phyloP scores from a whole-genome alignment of 352 stramenopile genomes.

The Thraustotheca clavata region DNA sequence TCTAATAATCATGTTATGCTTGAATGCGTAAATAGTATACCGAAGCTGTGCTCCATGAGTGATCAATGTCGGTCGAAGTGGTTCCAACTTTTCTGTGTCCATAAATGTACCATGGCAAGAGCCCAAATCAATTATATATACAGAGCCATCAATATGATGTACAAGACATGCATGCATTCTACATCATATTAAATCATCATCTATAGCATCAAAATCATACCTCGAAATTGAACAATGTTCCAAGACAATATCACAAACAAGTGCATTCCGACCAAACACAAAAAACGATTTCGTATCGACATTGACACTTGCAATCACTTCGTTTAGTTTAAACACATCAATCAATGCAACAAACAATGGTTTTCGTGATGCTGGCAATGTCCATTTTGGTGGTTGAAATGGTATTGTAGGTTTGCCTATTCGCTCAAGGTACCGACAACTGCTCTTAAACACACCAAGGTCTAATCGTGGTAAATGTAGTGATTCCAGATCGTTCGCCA shows the following conservation, averaged over 20 bases:
- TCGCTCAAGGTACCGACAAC: slow-evolving; percentile 41
- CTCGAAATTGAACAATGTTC: slow-evolving; percentile 77
- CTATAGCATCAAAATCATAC: slow-evolving; percentile 2
- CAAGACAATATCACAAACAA: slow-evolving; percentile 69
- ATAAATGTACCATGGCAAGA: slow-evolving; percentile 75
- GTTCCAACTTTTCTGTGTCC: slow-evolving; percentile 45
- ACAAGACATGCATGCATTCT: slow-evolving; percentile 63
- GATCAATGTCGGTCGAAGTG: slow-evolving; percentile 62
- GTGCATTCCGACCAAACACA: slow-evolving; percentile 63
- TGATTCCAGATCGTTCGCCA: slow-evolving; percentile 17
- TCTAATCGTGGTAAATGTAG: slow-evolving; percentile 23
- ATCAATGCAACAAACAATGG: slow-evolving; percentile 52
- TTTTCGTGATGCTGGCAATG: slow-evolving; percentile 27
- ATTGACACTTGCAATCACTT: slow-evolving; percentile 66
- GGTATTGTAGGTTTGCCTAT: slow-evolving; percentile 59
- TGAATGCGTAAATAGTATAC: slow-evolving; percentile 14
- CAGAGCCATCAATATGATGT: slow-evolving; percentile 61
- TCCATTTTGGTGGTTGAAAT: slow-evolving; percentile 57
- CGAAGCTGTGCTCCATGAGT: slow-evolving; percentile 50
- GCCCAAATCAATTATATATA: slow-evolving; percentile 67
- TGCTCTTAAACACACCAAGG: slow-evolving; percentile 35
- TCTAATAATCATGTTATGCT: slow-evolving; percentile 16
- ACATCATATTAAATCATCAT: neutral
- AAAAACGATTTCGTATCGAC: slow-evolving; percentile 73
- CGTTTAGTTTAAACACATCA: slow-evolving; percentile 77